Percentiles rank a stretch among this genome's conserved stretches.
phyloP scores from a whole-genome alignment of 805 yeast genomes.

The Hanseniaspora vineae region DNA sequence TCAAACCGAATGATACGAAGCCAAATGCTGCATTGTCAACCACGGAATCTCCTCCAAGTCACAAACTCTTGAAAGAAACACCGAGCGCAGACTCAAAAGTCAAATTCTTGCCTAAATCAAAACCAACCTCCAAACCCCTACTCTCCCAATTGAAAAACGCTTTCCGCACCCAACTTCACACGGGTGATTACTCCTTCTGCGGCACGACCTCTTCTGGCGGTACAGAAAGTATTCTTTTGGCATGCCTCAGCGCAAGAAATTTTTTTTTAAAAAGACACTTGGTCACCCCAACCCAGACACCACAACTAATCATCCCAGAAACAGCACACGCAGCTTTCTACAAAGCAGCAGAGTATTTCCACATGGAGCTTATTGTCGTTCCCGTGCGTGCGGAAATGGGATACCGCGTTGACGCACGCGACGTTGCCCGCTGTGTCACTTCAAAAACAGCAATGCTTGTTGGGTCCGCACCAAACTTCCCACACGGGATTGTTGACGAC shows the following conservation, averaged over 20 bases:
- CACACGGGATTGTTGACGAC: slow-evolving; percentile 92
- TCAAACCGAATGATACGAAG: too few species aligned
- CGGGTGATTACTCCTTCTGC: slow-evolving; percentile 60
- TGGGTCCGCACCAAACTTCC: slow-evolving; percentile 96
- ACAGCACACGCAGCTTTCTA: slow-evolving; percentile 93
- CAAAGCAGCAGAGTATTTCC: slow-evolving; percentile 85
- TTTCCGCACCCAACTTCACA: slow-evolving; percentile 7
- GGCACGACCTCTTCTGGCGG: slow-evolving; percentile 93
- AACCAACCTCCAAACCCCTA: not conserved
- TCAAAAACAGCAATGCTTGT: slow-evolving; percentile 69
- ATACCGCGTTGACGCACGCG: slow-evolving; percentile 50
- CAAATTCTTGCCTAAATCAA: too few species aligned
- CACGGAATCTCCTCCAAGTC: too few species aligned
- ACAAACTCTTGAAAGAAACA: too few species aligned
- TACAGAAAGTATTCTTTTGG: slow-evolving; percentile 77
- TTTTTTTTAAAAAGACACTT: slow-evolving; percentile 31
- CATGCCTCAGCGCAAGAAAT: slow-evolving; percentile 82
- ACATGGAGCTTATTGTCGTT: slow-evolving; percentile 62
- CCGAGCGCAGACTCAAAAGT: too few species aligned
- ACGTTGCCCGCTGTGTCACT: slow-evolving; percentile 55
- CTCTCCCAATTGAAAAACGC: too few species aligned
- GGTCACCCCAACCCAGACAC: slow-evolving; percentile 42
- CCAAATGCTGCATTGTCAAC: too few species aligned
- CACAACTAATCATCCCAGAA: slow-evolving; percentile 81
- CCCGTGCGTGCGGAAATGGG: slow-evolving; percentile 20